Evolutionary conservation across 2,329 filamentous ascomycete species (phyloP).

Genomic region (Dactylellina parvicollis): DNA sequence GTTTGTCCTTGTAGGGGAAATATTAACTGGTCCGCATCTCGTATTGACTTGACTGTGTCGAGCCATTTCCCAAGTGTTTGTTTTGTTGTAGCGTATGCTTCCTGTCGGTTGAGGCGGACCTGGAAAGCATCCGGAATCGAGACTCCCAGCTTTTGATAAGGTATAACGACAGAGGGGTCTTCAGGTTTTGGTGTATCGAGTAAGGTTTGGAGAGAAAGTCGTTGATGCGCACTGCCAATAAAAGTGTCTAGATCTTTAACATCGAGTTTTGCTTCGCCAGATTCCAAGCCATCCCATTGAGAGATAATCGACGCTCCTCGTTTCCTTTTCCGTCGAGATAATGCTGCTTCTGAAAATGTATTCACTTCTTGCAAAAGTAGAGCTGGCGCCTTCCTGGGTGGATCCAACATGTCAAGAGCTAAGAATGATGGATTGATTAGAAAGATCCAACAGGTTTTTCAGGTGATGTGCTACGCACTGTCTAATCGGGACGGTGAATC

Average conservation of each 20-base stretch:
- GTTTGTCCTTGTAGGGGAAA: conserved; percentile 81
- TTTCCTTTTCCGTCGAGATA: conserved; percentile 30
- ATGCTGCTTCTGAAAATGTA: conserved; percentile 17
- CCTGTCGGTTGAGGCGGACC: conserved; percentile 80
- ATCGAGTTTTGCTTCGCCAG: not conserved
- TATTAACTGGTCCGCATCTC: conserved; percentile 85
- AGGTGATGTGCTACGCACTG: no score
- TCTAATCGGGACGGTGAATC: no score
- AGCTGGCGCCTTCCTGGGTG: no score
- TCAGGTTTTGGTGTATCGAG: not conserved
- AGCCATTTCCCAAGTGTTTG: conserved; percentile 90
- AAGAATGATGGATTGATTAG: no score
- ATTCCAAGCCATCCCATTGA: not conserved
- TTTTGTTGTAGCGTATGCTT: conserved; percentile 89
- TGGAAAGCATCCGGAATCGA: conserved; percentile 87
- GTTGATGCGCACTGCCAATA: conserved; percentile 55
- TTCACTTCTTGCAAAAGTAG: conserved; percentile 6
- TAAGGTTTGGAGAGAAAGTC: conserved; percentile 58
- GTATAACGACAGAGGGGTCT: conserved; percentile 57
- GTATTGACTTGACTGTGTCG: conserved; percentile 93
- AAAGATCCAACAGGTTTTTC: no score
- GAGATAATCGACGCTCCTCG: conserved; percentile 5
- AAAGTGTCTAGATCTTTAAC: conserved; percentile 11
- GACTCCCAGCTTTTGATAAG: conserved; percentile 75
- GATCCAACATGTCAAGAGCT: no score